Conservation (phyloP, 2,329 filamentous ascomycete genomes). For the Furcasterigmium sp. region DNA sequence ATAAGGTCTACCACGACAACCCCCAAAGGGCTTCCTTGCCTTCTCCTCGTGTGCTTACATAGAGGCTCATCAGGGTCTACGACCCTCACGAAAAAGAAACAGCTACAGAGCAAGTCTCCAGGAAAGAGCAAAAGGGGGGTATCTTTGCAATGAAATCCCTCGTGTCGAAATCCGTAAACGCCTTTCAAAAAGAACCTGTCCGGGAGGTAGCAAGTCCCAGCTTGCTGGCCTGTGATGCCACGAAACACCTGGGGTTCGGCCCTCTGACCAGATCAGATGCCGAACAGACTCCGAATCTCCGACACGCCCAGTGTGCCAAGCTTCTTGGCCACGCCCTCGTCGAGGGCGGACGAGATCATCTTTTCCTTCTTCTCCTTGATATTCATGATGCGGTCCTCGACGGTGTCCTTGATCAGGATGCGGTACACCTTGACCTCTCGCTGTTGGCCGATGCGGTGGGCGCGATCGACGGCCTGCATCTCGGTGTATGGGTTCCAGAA, state of each 20-base stretch:
- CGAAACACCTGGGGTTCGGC: not conserved
- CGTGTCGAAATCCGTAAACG: too few relatives aligned
- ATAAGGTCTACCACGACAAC: too few relatives aligned
- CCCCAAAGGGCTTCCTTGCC: too few relatives aligned
- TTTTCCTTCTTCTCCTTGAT: conserved; percentile 75
- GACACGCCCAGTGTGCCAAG: conserved; percentile 60
- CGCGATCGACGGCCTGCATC: conserved; percentile 85
- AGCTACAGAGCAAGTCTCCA: too few relatives aligned
- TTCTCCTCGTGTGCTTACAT: too few relatives aligned
- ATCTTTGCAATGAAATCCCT: too few relatives aligned
- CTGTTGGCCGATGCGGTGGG: conserved; percentile 80
- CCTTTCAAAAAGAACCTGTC: too few relatives aligned
- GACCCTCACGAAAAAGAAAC: too few relatives aligned
- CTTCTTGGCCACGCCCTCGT: conserved; percentile 64
- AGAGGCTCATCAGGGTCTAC: too few relatives aligned
- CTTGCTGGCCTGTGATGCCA: too few relatives aligned
- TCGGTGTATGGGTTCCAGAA: conserved; percentile 96
- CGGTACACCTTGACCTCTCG: conserved; percentile 73
- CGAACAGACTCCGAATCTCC: conserved; percentile 68
- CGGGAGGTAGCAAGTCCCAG: too few relatives aligned
- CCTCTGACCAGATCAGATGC: conserved; percentile 6
- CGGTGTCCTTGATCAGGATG: conserved; percentile 69
- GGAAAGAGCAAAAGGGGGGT: too few relatives aligned
- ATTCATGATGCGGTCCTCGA: conserved; percentile 80
- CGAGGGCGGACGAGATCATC: conserved; percentile 73